Base-by-base conservation (phyloP, 148 eudicot genomes). In the Amaranthus cruentus region DNA sequence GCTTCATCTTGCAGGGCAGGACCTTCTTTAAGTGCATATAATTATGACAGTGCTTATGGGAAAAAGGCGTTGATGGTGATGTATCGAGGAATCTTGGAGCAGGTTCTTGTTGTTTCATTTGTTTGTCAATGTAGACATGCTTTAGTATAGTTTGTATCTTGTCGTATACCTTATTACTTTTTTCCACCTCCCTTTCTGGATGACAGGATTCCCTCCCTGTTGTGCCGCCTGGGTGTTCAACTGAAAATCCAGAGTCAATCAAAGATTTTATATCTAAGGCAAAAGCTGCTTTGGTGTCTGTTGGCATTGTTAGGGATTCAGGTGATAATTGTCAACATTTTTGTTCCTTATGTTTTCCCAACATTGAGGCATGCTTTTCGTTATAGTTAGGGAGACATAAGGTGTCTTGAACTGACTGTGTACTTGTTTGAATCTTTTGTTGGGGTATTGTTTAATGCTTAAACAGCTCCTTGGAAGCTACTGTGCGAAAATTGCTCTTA, bases 261-360 rank as follows among this genome's bases (percentile, higher is more conserved):
- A 86, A 80, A 80, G 96, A 90, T 69, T 88, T 95, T 73, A 82
- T 91, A 72, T 73, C 75, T 77, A 87, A 90, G 83, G 98, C 88
- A 74, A 90, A 81, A 84, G 97, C 98, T 83, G 97, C 96, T 70
- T 89, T 95, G 75, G 84, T 88, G 47, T 92, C 98, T 71, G 98
- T 95, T 80, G 98, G 98, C 77, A 90, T 95, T 77, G 85, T 91
- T 66, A 84, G 96, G 82, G 98, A 91, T 58, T 73, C 94, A 57
- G 97, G 98, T 93, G 86, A 80, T 76, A 9, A 55, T 62, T 69
- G 18, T 15, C 18, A 28, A 1, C n/a, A 18, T 52, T 47, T 44
- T 55, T 48, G 8, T 70, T n/a, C n/a, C 18, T 18, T 44, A 46
- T 71, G 7, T 10, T 9, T 42, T 56, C 38, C 46, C 43, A 61